Evolutionary conservation across 75 land plant genomes (phyloP).

Genomic region (Selaginella tamariscina): DNA sequence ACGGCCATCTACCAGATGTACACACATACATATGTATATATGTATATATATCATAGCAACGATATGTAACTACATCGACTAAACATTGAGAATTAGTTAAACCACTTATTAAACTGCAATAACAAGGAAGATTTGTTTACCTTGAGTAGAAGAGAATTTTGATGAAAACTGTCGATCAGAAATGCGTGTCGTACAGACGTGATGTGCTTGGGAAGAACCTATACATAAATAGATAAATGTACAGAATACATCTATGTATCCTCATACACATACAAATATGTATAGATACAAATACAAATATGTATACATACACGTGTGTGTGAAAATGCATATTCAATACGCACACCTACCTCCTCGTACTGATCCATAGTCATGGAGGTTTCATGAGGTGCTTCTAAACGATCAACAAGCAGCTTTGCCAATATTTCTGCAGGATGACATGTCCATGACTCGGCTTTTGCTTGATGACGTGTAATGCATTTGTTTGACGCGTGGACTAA

Average conservation of each 20-base stretch:
- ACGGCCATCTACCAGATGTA: background rate
- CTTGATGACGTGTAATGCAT: slow-evolving; percentile 15
- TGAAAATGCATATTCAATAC: background rate
- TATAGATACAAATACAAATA: background rate
- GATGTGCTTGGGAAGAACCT: slow-evolving; percentile 27
- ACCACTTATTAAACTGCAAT: too few species aligned
- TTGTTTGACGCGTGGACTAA: slow-evolving; percentile 10
- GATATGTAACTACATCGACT: background rate
- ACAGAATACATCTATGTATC: background rate
- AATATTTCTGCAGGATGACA: slow-evolving; percentile 18
- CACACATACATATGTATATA: background rate
- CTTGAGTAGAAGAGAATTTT: slow-evolving; percentile 22
- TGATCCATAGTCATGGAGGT: slow-evolving; percentile 27
- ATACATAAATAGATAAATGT: background rate
- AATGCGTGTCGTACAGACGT: slow-evolving; percentile 22
- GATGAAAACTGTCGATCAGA: slow-evolving; percentile 20
- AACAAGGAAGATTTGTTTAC: background rate
- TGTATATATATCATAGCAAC: background rate
- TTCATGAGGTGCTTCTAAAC: slow-evolving; percentile 28
- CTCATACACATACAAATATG: background rate
- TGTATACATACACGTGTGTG: background rate
- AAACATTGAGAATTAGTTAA: too few species aligned
- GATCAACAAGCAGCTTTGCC: slow-evolving; percentile 17
- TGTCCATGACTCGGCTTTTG: slow-evolving; percentile 16
- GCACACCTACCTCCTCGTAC: slow-evolving; percentile 24